Evolutionary conservation across 1,284 basidiomycete species (phyloP).

Genomic region (Uromyces viciae-fabae): DNA sequence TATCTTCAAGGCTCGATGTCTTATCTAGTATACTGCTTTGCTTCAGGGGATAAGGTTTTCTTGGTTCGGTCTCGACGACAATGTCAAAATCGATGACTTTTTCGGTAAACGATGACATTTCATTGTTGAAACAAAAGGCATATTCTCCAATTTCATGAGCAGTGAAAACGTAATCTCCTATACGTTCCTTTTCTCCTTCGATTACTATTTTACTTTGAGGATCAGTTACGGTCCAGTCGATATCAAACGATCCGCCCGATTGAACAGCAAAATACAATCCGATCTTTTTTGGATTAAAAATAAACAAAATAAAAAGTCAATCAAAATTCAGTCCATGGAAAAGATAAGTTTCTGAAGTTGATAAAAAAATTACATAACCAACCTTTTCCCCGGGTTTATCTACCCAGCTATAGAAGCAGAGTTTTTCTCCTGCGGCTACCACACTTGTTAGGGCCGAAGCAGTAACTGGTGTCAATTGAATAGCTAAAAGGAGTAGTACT

Average conservation of each 20-base stretch:
- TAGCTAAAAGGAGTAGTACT: no score
- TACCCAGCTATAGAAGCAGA: constrained; percentile 96
- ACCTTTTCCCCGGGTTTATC: constrained; percentile 89
- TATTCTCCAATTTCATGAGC: constrained; percentile 93
- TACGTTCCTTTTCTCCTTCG: constrained; percentile 78
- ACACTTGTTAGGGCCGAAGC: constrained; percentile 78
- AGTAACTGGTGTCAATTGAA: background rate
- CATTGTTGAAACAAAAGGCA: constrained; percentile 96
- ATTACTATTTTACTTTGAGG: constrained; percentile 80
- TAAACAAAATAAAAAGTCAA: background rate
- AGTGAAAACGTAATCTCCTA: constrained; percentile 95
- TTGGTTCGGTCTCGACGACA: constrained; percentile 91
- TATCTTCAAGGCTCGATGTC: constrained; percentile 84
- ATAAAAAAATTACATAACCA: constrained; percentile 55
- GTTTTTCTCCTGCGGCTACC: constrained; percentile 75
- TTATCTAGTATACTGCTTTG: constrained; percentile 69
- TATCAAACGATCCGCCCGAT: constrained; percentile 93
- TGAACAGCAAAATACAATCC: constrained; percentile 69
- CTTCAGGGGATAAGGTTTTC: constrained; percentile 75
- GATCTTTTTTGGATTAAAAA: constrained; percentile 52
- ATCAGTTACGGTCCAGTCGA: constrained; percentile 88
- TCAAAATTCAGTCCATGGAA: background rate
- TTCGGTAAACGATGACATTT: constrained; percentile 82
- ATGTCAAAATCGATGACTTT: constrained; percentile 88
- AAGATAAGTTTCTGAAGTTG: background rate